Evolutionary conservation across 108 stramenopile genomes (phyloP).

Genomic region (Chaetoceros muelleri): DNA sequence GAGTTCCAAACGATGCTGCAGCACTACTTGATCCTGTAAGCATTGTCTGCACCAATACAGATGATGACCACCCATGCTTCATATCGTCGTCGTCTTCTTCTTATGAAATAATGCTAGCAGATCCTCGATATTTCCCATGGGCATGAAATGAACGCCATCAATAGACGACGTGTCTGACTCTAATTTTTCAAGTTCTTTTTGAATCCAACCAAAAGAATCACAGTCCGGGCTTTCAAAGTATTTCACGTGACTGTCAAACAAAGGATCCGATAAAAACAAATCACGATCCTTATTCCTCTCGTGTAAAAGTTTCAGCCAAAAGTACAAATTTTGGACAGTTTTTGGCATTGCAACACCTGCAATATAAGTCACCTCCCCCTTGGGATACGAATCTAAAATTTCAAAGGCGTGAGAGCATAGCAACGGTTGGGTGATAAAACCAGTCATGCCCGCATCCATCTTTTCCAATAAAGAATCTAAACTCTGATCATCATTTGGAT

Average conservation of each 20-base stretch:
- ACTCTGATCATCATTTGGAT: slow-evolving; percentile 32
- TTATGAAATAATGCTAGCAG: no score
- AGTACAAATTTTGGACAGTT: slow-evolving; percentile 13
- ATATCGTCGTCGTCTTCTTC: no score
- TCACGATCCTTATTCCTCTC: slow-evolving; percentile 16
- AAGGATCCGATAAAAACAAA: slow-evolving; percentile 23
- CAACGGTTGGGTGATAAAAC: slow-evolving; percentile 35
- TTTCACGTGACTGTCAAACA: slow-evolving; percentile 25
- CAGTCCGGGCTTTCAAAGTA: slow-evolving; percentile 23
- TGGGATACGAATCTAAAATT: slow-evolving; percentile 16
- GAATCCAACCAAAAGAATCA: slow-evolving; percentile 18
- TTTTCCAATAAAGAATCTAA: slow-evolving; percentile 8
- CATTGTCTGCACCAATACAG: no score
- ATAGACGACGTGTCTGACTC: background rate
- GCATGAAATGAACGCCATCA: slow-evolving; percentile 40
- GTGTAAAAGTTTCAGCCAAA: slow-evolving; percentile 24
- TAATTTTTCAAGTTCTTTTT: slow-evolving; percentile 15
- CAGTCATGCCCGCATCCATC: slow-evolving; percentile 19
- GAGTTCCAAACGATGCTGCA: no score
- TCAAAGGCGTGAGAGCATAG: slow-evolving; percentile 24
- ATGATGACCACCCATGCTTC: no score
- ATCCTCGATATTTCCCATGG: slow-evolving; percentile 12
- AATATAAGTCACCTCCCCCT: slow-evolving; percentile 3
- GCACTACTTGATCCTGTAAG: no score
- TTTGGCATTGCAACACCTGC: slow-evolving; percentile 29